Evolutionary conservation across 176 grass and related monocot species (phyloP).

Genomic region (Dactylis glomerata): DNA sequence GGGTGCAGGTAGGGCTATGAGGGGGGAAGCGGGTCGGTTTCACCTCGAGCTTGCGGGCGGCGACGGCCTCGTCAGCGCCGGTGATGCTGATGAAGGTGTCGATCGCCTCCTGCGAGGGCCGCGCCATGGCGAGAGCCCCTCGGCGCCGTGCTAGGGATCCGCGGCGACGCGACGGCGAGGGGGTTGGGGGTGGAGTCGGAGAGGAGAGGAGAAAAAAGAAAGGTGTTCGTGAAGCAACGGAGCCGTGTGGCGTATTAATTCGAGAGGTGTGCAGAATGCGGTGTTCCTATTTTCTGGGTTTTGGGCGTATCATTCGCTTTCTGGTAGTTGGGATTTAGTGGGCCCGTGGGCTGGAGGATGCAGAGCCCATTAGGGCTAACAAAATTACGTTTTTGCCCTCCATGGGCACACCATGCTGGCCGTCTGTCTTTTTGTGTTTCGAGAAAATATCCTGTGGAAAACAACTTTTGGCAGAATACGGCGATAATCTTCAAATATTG

Average conservation of each 20-base stretch:
- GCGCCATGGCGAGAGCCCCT: constrained; percentile 37
- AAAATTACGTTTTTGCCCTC: background rate
- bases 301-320: background rate
- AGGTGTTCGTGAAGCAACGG: constrained; percentile 35
- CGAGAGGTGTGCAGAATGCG: constrained; percentile 12
- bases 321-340: background rate
- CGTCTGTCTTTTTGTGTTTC: no score
- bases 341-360: constrained; percentile 6
- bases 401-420: background rate
- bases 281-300: background rate
- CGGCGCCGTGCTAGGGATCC: background rate
- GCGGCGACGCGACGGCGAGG: constrained; percentile 1
- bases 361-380: background rate
- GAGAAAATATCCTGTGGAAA: no score
- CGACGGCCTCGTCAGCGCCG: constrained; percentile 52
- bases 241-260: constrained; percentile 24
- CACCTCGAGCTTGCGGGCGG: constrained; percentile 87
- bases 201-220: background rate
- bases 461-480: no score
- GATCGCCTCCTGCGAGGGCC: constrained; percentile 68
- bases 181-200: constrained; percentile 21
- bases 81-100: constrained; percentile 86
- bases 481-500: no score
- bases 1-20: background rate
- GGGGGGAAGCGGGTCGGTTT: background rate